Evolutionary conservation across 768 basidiomycete species (phyloP).

Genomic region (Panaeolus papilionaceus): DNA sequence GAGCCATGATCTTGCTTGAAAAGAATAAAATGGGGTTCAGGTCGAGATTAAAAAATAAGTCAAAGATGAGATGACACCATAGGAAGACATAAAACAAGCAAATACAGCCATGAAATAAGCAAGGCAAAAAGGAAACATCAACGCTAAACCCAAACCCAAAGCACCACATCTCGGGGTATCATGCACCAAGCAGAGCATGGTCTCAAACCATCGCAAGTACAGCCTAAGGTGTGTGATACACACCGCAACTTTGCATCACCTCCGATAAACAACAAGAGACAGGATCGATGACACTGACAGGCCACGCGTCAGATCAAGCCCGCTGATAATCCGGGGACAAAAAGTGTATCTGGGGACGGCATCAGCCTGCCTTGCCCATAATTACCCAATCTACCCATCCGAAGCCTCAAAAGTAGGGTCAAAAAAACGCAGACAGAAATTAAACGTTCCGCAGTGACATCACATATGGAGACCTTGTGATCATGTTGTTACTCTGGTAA

Average conservation of each 20-base stretch:
- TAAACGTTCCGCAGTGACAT: constrained; percentile 12
- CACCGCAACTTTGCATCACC: background rate
- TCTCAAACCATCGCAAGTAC: too few relatives aligned
- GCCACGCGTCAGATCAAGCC: constrained; percentile 1
- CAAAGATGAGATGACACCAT: background rate
- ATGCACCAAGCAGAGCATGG: background rate
- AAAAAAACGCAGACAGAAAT: background rate
- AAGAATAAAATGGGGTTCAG: background rate
- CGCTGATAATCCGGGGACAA: constrained; percentile 1
- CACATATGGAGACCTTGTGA: background rate
- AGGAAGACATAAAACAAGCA: background rate
- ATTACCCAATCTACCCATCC: too few relatives aligned
- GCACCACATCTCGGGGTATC: background rate
- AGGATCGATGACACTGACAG: background rate
- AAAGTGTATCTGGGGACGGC: too few relatives aligned
- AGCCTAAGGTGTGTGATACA: background rate
- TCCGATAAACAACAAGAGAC: background rate
- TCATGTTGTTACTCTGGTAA: too few relatives aligned
- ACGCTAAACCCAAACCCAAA: background rate
- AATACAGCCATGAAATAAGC: background rate
- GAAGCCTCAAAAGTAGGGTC: background rate
- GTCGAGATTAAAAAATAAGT: background rate
- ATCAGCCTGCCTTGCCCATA: too few relatives aligned
- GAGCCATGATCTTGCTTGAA: too few relatives aligned
- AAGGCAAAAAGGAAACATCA: constrained; percentile 2